Evolutionary conservation across 768 basidiomycete genomes (phyloP).

Genomic region (Agaricus blazei): DNA sequence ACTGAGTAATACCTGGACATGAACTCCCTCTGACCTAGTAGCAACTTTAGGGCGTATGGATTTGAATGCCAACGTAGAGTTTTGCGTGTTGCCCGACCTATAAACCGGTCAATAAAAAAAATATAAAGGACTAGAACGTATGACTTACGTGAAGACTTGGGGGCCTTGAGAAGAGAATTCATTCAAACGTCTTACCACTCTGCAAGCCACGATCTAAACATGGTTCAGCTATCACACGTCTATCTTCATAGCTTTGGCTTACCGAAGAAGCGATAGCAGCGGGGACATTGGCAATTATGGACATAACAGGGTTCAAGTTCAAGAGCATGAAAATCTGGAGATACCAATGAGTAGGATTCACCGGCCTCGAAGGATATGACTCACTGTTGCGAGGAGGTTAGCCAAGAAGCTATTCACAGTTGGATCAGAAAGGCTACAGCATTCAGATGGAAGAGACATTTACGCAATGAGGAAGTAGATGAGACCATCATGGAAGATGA

Average conservation of each 20-base stretch:
- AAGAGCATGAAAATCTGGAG: constrained; percentile 55
- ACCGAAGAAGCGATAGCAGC: constrained; percentile 66
- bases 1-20: constrained; percentile 47
- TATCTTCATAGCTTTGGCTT: constrained; percentile 14
- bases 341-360: not conserved
- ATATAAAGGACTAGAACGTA: not conserved
- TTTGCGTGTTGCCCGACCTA: constrained; percentile 33
- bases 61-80: constrained; percentile 60
- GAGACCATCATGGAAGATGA: constrained; percentile 69
- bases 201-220: constrained; percentile 54
- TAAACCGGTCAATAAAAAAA: constrained; percentile 6
- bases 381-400: constrained; percentile 62
- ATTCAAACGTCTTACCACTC: constrained; percentile 59
- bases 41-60: constrained; percentile 32
- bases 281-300: constrained; percentile 69
- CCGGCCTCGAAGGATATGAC: constrained; percentile 12
- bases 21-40: constrained; percentile 44
- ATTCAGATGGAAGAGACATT: constrained; percentile 19
- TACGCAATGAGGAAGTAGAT: constrained; percentile 72
- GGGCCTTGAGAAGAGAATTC: constrained; percentile 47
- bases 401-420: constrained; percentile 48
- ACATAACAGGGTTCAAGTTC: constrained; percentile 68
- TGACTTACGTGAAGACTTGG: constrained; percentile 51
- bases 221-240: not conserved
- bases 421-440: not conserved